Conservation (phyloP, 2,329 filamentous ascomycete species). For the Aspergillus bombycis region DNA sequence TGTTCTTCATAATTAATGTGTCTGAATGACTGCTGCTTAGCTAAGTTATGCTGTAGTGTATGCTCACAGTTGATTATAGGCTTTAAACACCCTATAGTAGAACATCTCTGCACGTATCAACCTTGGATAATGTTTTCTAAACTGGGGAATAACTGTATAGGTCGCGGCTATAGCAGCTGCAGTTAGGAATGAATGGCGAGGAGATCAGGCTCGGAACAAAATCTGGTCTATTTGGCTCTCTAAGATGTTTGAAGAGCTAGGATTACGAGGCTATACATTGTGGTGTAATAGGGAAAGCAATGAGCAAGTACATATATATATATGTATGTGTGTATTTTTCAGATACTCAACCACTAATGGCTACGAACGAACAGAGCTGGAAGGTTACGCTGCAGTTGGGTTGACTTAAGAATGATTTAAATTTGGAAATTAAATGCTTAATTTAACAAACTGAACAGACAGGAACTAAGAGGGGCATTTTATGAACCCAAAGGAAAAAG, state of each 20-base stretch:
- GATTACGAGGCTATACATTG: neutral
- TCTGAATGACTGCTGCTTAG: no score
- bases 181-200: neutral
- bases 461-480: neutral
- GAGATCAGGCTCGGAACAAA: neutral
- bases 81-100: no score
- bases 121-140: neutral
- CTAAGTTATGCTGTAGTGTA: no score
- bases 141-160: neutral
- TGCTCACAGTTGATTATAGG: no score
- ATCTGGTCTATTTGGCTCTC: neutral
- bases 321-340: no score
- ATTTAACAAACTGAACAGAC: neutral
- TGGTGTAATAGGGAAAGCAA: neutral
- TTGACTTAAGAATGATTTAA: neutral
- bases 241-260: neutral
- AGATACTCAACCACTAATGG: neutral
- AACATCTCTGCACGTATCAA: no score
- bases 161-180: neutral
- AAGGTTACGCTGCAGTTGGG: neutral
- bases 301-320: no score
- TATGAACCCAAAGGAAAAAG: neutral
- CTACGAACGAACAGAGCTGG: neutral
- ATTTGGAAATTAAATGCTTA: neutral
- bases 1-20: no score